Evolutionary conservation across 352 stramenopile species (phyloP), one percentile per base, ranked within the genome.

Genomic region (Peronospora destructor): DNA sequence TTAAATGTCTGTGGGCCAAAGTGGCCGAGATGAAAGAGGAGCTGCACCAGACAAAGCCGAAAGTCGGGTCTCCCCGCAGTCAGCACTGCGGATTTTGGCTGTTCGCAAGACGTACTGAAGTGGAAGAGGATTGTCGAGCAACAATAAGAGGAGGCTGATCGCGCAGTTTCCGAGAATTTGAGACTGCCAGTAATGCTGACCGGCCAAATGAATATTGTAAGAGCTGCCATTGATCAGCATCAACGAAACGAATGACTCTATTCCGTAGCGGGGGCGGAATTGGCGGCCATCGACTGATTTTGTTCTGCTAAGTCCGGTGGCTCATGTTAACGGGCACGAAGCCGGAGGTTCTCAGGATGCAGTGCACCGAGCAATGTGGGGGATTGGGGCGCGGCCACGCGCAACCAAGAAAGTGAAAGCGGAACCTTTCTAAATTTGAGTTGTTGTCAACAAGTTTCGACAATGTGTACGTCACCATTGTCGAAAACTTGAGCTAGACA

Each of bases 11-110:
- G 6, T 57, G 61, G 9, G 61, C 48, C 19, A 62, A 61, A 21
- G 65, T 74, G 26, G 34, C 38, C 1, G 61, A 71, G 23, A 64
- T 74, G 57, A 56, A 74, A 39, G 37, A 62, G 6, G 36, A 74
- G 16, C 37, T 71, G n/a, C 38, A 36, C 19, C 44, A 51, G 33
- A 48, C 43, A 13, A 41, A 47, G 4, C 42, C 56, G 0, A 23
- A 55, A 13, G 21, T 57, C 1, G 40, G 44, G 1, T 63, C 61
- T n/a, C 47, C 50, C 5, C 34, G 35, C 45, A 11, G 43, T 53
- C 16, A 57, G 45, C 10, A 57, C 35, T 6, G 50, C 42, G 1
- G 51, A 56, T 6, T 12, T 38, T 2, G 14, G 28, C 6, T 7
- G 44, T 16, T 47, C 43, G 6, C 47, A 53, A 6, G 53, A 59